Base-by-base conservation (phyloP, 805 yeast genomes). In the Metschnikowia noctiluminum region DNA sequence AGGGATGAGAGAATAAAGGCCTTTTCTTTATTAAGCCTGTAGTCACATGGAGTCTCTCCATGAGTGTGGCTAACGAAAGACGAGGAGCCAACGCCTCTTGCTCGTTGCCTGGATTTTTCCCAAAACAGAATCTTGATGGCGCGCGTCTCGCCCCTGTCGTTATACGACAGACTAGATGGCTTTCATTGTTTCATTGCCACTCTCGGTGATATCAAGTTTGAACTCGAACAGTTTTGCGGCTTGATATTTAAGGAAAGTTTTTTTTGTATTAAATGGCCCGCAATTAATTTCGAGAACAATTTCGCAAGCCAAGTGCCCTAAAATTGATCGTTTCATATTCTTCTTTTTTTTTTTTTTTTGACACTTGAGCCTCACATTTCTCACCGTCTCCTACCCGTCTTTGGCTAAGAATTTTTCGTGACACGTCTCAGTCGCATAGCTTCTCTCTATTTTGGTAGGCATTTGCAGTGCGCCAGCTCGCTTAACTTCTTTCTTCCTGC, bases 101-200 rank as follows among this genome's bases (percentile, higher is more conserved):
- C 43, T 26, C 48, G 34, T 31, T 13, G 43, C 15, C 14, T 14
- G 41, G 8, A 37, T 16, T 38, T 28, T 42, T 38, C 50, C 50
- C 43, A 42, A 46, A 34, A 14, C 43, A 42, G 50, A 41, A 8
- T 13, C 15, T 15, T 36, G 42, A 42, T 38, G 10, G 43, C 38
- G 45, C 50, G 50, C 50, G 46, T 46, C 46, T 28, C 34, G 41
- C 49, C 50, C 50, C 50, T 42, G 45, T 11, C 41, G 44, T 27
- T 42, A 38, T 38, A 38, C 45, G 50, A 42, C 50, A 36, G 15
- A 40, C 28, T 42, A 30, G 43, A 28, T 16, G 35, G 41, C 36
- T 37, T 35, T 38, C 15, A 46, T 46, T 46, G 45, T 46, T 38
- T 38, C 32, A 30, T 30, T 30, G 12, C 10, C 32, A 3, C 6